Percentiles rank a stretch among this genome's conserved stretches.
phyloP scores from a whole-genome alignment of 1,139 yeast species.

The Taiozyma sp. region DNA sequence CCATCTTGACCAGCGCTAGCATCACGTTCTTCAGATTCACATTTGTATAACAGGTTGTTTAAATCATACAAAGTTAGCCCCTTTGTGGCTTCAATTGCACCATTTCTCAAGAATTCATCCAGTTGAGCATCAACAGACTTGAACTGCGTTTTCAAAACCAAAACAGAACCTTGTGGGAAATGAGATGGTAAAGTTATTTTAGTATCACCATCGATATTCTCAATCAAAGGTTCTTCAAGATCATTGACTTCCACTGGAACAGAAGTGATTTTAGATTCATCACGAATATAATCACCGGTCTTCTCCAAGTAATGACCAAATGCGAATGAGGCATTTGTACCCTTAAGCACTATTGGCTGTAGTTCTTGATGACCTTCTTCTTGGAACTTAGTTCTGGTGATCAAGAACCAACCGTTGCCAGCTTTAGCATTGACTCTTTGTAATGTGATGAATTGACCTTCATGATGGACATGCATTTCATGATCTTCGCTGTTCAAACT shows the following conservation, averaged over 20 bases:
- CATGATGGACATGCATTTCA: constrained; percentile 94
- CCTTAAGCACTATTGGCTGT: constrained; percentile 58
- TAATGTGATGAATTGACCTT: constrained; percentile 86
- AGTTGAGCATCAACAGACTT: constrained; percentile 53
- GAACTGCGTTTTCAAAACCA: constrained; percentile 68
- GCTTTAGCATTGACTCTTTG: constrained; percentile 81
- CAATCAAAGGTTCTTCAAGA: constrained; percentile 46
- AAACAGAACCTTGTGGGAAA: constrained; percentile 90
- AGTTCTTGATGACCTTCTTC: constrained; percentile 44
- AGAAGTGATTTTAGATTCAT: constrained; percentile 40
- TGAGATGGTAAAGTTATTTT: constrained; percentile 49
- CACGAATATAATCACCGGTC: constrained; percentile 45
- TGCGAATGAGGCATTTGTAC: constrained; percentile 58
- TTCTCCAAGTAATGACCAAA: constrained; percentile 56
- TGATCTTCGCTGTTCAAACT: constrained; percentile 69
- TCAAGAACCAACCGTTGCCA: constrained; percentile 84
- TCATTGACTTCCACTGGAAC: constrained; percentile 61
- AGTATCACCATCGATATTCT: constrained; percentile 40
- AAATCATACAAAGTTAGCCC: constrained; percentile 63
- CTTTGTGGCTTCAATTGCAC: constrained; percentile 70
- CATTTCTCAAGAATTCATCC: constrained; percentile 62
- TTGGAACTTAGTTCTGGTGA: constrained; percentile 79
- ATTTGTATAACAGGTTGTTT: constrained; percentile 69
- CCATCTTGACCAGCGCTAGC: constrained; percentile 69
- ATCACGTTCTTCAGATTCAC: constrained; percentile 88